Evolutionary conservation across 2,329 filamentous ascomycete species (phyloP), one percentile per base, ranked within the genome.

Genomic region (Fusarium brevicatenulatum): DNA sequence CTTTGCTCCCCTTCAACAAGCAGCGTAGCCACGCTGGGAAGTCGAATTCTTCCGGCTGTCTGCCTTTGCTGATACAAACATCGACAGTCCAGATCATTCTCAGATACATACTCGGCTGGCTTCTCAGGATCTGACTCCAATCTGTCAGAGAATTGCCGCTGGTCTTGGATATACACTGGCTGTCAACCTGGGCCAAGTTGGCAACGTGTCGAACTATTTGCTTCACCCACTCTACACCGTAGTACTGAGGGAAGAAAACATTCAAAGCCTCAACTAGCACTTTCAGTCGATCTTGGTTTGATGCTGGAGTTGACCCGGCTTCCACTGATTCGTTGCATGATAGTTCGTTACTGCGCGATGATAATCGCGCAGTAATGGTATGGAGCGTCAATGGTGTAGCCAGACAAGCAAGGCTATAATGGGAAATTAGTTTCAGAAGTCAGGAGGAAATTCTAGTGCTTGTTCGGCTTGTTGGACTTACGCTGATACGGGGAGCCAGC

Each of bases 401-500:
- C 3, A 50, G 11, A 1, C 30, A 50, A 7, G 30, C n/a, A 34
- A 50, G 15, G 6, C 47, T 50, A 5, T 10, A 23, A 19, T 5
- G 2, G 4, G 10, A 5, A 2, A 23, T 50, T 34, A 50, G 47
- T 8, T 15, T 23, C 4, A 50, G 28, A 34, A 10, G 6, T n/a
- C 5, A 34, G 2, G 16, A 16, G n/a, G 8, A 50, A 19, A 15
- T 3, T 7, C 2, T 7, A 7, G 11, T 7, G 42, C 9, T 2
- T 43, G 15, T 15, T 19, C 6, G 11, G 4, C 18, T 23, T 19
- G 11, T 19, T 23, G 47, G n/a, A 50, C 47, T 50, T 23, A 50
- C 47, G n/a, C 47, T 15, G 30, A 50, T 34, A 50, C 9, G 2
- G 47, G 47, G n/a, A 50, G 47, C 47, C 47, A 50, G n/a, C 47